Evolutionary conservation across 2,329 filamentous ascomycete genomes (phyloP).

Genomic region (Aspergillus versicolor): DNA sequence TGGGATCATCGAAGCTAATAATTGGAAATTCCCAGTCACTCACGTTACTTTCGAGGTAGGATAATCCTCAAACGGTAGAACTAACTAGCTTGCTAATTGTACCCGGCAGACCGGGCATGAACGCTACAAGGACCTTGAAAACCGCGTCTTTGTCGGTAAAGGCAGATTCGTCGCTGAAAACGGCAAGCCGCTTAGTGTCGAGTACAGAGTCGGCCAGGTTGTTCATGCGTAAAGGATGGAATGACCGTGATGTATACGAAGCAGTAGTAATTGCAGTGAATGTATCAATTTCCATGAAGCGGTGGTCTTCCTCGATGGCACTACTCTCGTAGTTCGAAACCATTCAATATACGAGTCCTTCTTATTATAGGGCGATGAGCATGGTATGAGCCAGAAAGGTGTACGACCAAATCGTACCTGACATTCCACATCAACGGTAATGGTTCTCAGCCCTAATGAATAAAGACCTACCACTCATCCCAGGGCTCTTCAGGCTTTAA

Average conservation of each 20-base stretch:
- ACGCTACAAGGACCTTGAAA: constrained; percentile 43
- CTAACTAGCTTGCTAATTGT: not conserved
- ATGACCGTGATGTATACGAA: not conserved
- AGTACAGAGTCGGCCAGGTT: constrained; percentile 45
- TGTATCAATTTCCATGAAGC: not conserved
- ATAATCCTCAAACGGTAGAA: not conserved
- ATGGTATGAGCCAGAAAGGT: not conserved
- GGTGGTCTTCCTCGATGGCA: not conserved
- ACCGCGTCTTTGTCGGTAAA: constrained; percentile 40
- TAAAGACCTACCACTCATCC: too few species aligned
- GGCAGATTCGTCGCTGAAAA: constrained; percentile 41
- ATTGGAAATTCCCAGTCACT: constrained; percentile 6
- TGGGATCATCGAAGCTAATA: constrained; percentile 5
- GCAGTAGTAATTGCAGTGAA: not conserved
- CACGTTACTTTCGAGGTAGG: not conserved
- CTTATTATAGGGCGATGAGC: not conserved
- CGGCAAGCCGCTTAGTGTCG: constrained; percentile 38
- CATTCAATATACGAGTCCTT: not conserved
- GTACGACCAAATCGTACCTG: too few species aligned
- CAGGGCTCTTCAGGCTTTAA: too few species aligned
- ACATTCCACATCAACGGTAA: too few species aligned
- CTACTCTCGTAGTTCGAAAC: not conserved
- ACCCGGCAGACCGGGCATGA: constrained; percentile 39
- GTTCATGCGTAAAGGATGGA: constrained; percentile 18
- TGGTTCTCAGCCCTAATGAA: too few species aligned